These are phyloP conservation scores for Tulasnella sp. DNA, from an alignment of 768 basidiomycete species.

Conservation along the genomic window DNA sequence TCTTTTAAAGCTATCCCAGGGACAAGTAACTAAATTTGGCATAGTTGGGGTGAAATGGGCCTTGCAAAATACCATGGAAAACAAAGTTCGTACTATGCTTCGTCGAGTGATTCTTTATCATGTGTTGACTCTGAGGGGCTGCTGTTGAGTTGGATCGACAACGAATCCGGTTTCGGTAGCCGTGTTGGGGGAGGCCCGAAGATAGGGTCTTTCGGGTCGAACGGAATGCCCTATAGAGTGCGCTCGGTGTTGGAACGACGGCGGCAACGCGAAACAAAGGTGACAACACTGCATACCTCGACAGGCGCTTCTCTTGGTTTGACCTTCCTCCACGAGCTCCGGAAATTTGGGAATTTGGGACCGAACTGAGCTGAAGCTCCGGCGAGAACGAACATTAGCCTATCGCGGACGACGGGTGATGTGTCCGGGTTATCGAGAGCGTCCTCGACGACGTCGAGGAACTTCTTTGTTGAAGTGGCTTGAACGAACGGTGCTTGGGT, in stretches of 20 bases:
- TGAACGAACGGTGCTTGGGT: conserved; percentile 15
- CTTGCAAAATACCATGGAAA: no score
- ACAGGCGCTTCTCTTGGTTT: conserved; percentile 80
- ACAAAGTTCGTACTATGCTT: no score
- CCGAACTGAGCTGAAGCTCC: conserved; percentile 72
- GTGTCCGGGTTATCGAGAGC: conserved; percentile 60
- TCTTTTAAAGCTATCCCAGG: no score
- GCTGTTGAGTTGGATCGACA: conserved; percentile 23
- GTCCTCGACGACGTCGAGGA: conserved; percentile 77
- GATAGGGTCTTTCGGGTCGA: conserved; percentile 75
- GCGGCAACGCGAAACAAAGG: no score
- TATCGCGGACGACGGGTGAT: conserved; percentile 74
- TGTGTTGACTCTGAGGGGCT: no score
- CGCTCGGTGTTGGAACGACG: neutral
- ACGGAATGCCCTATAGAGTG: conserved; percentile 58
- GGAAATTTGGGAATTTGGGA: conserved; percentile 52
- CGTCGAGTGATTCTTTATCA: neutral
- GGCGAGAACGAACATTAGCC: conserved; percentile 74
- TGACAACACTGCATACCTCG: conserved; percentile 48
- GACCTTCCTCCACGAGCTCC: conserved; percentile 72
- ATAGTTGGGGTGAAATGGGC: no score
- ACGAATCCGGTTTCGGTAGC: conserved; percentile 18
- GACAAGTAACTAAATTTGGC: no score
- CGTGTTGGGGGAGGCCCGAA: conserved; percentile 55
- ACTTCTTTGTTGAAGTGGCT: conserved; percentile 70